Evolutionary conservation across 805 yeast genomes (phyloP), one percentile per base, ranked within the genome.

Genomic region (Schizosaccharomyces cryophilus): DNA sequence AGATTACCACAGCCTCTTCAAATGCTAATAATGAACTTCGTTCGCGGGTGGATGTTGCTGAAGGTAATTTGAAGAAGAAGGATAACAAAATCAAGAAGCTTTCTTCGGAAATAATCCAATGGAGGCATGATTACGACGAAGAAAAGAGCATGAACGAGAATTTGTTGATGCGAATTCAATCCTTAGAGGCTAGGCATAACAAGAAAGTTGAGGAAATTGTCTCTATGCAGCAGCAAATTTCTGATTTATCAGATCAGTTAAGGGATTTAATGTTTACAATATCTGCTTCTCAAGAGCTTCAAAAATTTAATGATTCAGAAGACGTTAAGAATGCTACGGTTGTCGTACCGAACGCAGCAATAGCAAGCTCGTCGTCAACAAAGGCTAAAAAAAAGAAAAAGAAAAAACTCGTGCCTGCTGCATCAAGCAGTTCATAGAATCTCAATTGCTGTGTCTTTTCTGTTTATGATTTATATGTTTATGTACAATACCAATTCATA

Each of bases 201-300:
- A 98, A 87, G 71, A 98, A 93, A 69, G 97, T 96, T 66, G 96
- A 90, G 69, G 88, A 90, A 80, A 84, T 93, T 72, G 89, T 90
- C 78, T 77, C 86, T 63, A 82, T 67, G 42, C 67, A 64, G 19
- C 58, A 58, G 11, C 61, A 40, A 67, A 70, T 73, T 13, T 66
- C 30, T 11, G 73, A 69, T 17, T 64, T 71, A 35, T 61, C 64
- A 60, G 73, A 72, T 15, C 72, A 70, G 62, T 54, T 63, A 62
- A 67, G 67, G 31, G 65, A 64, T 58, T 24, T 63, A 24, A 54
- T 64, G 64, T 59, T 63, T 30, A 40, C 64, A 61, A 35, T 63
- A 63, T 62, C 62, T 45, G 55, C 42, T 2, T 35, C 40, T n/a
- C 60, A 47, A 61, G 40, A 30, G 45, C 35, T 61, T 24, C 63